Conservation (phyloP, 2,329 filamentous ascomycete genomes). For the Apiospora phragmitis region DNA sequence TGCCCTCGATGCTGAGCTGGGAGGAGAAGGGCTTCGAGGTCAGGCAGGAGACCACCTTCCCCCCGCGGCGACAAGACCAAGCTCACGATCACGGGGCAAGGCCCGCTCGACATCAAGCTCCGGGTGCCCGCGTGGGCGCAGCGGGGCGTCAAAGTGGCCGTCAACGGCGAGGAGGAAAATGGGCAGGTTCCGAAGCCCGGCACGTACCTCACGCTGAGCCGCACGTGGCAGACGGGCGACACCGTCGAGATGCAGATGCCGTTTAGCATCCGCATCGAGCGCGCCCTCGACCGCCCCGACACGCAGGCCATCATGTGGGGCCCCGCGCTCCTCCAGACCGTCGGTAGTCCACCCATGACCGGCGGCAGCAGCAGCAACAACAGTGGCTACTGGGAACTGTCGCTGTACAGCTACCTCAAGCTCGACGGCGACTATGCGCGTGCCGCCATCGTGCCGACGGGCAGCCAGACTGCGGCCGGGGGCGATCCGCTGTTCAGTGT, state of each 20-base stretch:
- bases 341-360: constrained; percentile 22
- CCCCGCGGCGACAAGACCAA: constrained; percentile 27
- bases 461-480: constrained; percentile 18
- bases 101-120: constrained; percentile 31
- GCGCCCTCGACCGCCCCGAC: constrained; percentile 32
- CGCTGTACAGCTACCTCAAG: constrained; percentile 32
- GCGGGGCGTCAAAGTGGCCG: constrained; percentile 26
- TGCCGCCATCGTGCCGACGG: constrained; percentile 24
- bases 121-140: constrained; percentile 31
- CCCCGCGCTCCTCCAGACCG: constrained; percentile 29
- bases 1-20: constrained; percentile 32
- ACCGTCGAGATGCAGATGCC: constrained; percentile 32
- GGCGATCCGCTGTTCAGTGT: constrained; percentile 28
- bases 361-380: constrained; percentile 20
- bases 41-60: constrained; percentile 31
- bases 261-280: constrained; percentile 31
- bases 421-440: constrained; percentile 31
- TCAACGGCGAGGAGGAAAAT: constrained; percentile 27
- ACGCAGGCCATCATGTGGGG: constrained; percentile 35
- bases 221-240: constrained; percentile 30
- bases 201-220: constrained; percentile 30
- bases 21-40: constrained; percentile 28
- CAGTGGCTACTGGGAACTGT: constrained; percentile 27
- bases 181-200: constrained; percentile 21
- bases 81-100: constrained; percentile 28